Base-by-base conservation (phyloP, 2,329 filamentous ascomycete genomes). In the Zarea fungicola region DNA sequence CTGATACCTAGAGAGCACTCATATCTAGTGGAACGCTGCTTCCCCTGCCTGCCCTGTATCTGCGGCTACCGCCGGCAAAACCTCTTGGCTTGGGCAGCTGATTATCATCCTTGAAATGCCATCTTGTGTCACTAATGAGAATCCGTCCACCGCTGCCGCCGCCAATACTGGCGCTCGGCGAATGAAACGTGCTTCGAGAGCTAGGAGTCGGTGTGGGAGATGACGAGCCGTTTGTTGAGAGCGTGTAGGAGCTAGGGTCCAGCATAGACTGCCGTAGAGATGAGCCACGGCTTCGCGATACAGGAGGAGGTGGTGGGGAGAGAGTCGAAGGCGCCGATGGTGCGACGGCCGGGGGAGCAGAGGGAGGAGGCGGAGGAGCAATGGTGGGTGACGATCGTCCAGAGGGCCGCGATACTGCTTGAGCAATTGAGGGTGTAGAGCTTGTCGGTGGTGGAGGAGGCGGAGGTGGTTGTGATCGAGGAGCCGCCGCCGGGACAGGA, bases 21-120 rank as follows among this genome's bases (percentile, higher is more conserved):
- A 99, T 68, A 72, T 97, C 89, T 58, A 97, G 72, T 25, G 93
- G 93, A 57, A 97, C 91, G 72, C 88, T 96, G 70, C 90, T 96
- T 26, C 90, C 92, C 62, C 92, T 80, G 8, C 93, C 93, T 29
- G 93, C 93, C 54, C 92, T 78, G 67, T 97, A 99, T 63, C 81
- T 83, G 64, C 86, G 90, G 18, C 77, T 70, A 4, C 80, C 82
- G n/a, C 85, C 86, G 2, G 75, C 69, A 62, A 95, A 96, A 2
- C 87, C 83, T 60, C 92, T 78, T 19, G 92, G 92, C 58, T 90
- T 92, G 0, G 93, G 92, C 40, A 97, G 76, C 57, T 87, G 76
- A 29, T 76, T 79, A 59, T 96, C 92, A 40, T 85, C 80, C 58
- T 92, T 86, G 62, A 96, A 99, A 55, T 84, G 86, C 83, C 90